Percentiles rank a stretch among this genome's conserved stretches.
phyloP scores from a whole-genome alignment of 2,329 filamentous ascomycete genomes.

The Aspergillus floridensis region DNA sequence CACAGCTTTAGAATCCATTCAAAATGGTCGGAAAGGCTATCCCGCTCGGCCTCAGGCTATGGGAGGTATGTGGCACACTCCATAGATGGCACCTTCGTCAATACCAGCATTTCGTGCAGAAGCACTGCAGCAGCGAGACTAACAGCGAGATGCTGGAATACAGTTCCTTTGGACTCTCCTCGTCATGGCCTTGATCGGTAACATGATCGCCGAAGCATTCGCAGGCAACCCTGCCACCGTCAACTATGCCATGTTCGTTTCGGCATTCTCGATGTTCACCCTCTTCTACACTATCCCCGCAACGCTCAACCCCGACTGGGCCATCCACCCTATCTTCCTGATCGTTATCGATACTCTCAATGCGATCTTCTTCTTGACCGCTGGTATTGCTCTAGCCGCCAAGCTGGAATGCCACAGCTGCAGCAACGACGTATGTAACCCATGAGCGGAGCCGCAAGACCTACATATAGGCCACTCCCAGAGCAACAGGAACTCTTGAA shows the following conservation, averaged over 20 bases:
- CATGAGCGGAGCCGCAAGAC: background rate
- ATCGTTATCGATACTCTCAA: constrained; percentile 48
- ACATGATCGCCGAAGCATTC: constrained; percentile 57
- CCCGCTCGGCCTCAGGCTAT: constrained; percentile 32
- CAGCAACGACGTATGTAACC: constrained; percentile 42
- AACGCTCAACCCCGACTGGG: constrained; percentile 40
- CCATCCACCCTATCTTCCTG: constrained; percentile 44
- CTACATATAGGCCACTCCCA: background rate
- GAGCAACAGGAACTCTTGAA: background rate
- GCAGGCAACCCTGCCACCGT: constrained; percentile 57
- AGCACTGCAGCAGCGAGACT: background rate
- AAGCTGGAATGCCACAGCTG: constrained; percentile 47
- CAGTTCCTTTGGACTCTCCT: constrained; percentile 61
- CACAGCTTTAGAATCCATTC: constrained; percentile 5
- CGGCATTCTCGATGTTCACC: constrained; percentile 48
- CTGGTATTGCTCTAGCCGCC: constrained; percentile 50
- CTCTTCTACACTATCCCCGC: constrained; percentile 50
- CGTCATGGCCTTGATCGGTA: constrained; percentile 60
- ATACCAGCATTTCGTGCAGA: background rate
- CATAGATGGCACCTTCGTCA: background rate
- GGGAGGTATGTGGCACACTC: constrained; percentile 27
- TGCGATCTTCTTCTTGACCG: constrained; percentile 48
- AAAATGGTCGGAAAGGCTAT: constrained; percentile 28
- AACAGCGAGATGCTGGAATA: constrained; percentile 5
- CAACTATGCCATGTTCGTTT: constrained; percentile 52